A percentile compares a stretch with the other conserved stretches of the same genome.
These are phyloP conservation scores for Irpex rosettiformis DNA, from an alignment of 1,284 basidiomycete species.

Conservation along the genomic window DNA sequence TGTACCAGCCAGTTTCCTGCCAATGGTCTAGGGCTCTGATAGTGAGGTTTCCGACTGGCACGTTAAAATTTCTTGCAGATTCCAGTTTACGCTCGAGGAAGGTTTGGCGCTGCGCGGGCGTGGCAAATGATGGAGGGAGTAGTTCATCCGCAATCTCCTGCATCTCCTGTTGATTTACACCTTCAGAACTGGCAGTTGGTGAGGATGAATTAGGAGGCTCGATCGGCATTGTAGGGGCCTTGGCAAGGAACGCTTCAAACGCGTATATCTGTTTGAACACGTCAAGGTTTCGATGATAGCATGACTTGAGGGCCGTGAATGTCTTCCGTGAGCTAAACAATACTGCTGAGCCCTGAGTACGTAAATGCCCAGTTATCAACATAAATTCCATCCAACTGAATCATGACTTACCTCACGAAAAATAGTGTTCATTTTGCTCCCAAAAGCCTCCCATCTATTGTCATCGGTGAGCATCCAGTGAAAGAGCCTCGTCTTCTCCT, in stretches of 20 bases:
- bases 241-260: conserved; percentile 53
- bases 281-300: conserved; percentile 77
- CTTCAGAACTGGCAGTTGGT: not conserved
- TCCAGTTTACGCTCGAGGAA: conserved; percentile 65
- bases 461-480: conserved; percentile 74
- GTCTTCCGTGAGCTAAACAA: conserved; percentile 72
- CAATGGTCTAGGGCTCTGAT: conserved; percentile 71
- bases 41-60: conserved; percentile 66
- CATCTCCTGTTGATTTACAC: conserved; percentile 6
- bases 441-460: conserved; percentile 69
- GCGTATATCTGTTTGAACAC: conserved; percentile 74
- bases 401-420: conserved; percentile 59
- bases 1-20: conserved; percentile 71
- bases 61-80: conserved; percentile 54
- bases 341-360: conserved; percentile 54
- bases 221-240: conserved; percentile 18
- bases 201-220: conserved; percentile 5
- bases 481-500: conserved; percentile 70
- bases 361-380: not conserved
- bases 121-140: conserved; percentile 30
- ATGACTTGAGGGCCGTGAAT: conserved; percentile 76
- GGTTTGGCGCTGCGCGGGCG: conserved; percentile 50
- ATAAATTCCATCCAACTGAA: not conserved
- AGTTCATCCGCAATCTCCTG: conserved; percentile 25
- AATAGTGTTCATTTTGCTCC: conserved; percentile 74